Conservation (phyloP, 306 rosid genomes). For the Begonia masoniana region DNA sequence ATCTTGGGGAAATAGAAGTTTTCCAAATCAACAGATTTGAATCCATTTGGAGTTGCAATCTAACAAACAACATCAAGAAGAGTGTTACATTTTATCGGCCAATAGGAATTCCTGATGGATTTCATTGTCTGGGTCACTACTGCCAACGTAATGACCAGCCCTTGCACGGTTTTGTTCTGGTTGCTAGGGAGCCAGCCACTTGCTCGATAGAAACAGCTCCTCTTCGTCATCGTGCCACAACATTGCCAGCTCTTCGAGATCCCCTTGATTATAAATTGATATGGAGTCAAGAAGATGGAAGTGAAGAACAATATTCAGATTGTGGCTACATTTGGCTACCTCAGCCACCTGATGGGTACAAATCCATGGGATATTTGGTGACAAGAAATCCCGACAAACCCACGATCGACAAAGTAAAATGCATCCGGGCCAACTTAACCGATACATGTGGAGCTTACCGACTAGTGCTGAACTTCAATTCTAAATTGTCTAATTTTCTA, state of each 20-base stretch:
- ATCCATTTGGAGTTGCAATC: slow-evolving; percentile 43
- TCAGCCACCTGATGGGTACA: slow-evolving; percentile 69
- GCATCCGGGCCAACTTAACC: slow-evolving; percentile 65
- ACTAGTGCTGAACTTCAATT: slow-evolving; percentile 23
- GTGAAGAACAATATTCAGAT: slow-evolving; percentile 18
- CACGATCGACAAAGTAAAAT: slow-evolving; percentile 48
- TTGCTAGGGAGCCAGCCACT: slow-evolving; percentile 41
- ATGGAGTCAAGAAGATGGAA: slow-evolving; percentile 49
- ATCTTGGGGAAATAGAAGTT: slow-evolving; percentile 71
- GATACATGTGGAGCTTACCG: slow-evolving; percentile 50
- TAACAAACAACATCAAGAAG: slow-evolving; percentile 22
- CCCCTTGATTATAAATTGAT: slow-evolving; percentile 62
- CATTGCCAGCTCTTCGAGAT: slow-evolving; percentile 36
- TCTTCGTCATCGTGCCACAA: slow-evolving; percentile 4
- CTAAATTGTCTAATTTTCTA: slow-evolving; percentile 18
- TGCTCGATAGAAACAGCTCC: slow-evolving; percentile 13
- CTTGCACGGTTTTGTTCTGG: slow-evolving; percentile 58
- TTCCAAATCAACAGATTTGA: slow-evolving; percentile 40
- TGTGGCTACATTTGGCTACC: slow-evolving; percentile 76
- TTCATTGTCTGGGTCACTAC: slow-evolving; percentile 63
- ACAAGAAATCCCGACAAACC: slow-evolving; percentile 54
- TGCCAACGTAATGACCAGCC: slow-evolving; percentile 53
- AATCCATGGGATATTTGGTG: slow-evolving; percentile 60
- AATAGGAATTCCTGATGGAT: slow-evolving; percentile 53
- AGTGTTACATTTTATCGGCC: slow-evolving; percentile 58